Evolutionary conservation across 2,329 filamentous ascomycete species (phyloP).

Genomic region (Phaeosphaeria sp.): DNA sequence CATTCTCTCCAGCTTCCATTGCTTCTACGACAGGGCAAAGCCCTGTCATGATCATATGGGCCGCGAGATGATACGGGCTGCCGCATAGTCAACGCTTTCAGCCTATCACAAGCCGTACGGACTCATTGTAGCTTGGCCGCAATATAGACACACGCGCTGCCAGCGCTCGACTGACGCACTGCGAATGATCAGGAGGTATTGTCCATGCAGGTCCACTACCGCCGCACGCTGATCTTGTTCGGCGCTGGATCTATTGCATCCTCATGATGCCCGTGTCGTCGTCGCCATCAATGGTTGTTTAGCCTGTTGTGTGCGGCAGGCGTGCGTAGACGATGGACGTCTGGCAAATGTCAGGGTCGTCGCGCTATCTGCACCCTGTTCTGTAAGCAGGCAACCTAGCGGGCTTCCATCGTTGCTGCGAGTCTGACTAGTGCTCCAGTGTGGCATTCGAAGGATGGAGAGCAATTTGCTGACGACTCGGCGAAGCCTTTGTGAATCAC

Average conservation of each 20-base stretch:
- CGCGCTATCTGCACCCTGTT: conserved; percentile 36
- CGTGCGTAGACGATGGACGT: conserved; percentile 17
- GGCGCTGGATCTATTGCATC: conserved; percentile 21
- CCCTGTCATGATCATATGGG: conserved; percentile 27
- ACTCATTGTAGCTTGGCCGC: conserved; percentile 30
- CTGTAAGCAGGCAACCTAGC: conserved; percentile 30
- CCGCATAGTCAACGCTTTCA: conserved; percentile 24
- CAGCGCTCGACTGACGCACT: conserved; percentile 21
- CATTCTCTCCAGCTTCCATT: conserved; percentile 30
- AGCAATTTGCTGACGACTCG: conserved; percentile 31
- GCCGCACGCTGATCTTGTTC: conserved; percentile 26
- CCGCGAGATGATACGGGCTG: conserved; percentile 30
- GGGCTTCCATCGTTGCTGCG: neutral
- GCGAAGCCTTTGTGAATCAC: conserved; percentile 27
- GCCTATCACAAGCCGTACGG: conserved; percentile 27
- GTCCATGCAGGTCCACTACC: conserved; percentile 41
- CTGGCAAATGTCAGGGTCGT: conserved; percentile 1
- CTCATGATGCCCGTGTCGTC: conserved; percentile 19
- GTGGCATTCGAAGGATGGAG: conserved; percentile 28
- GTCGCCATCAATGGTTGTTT: conserved; percentile 23
- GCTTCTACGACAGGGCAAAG: conserved; percentile 27
- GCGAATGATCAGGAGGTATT: conserved; percentile 27
- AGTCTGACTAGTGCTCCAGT: conserved; percentile 15
- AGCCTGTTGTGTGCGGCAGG: conserved; percentile 37
- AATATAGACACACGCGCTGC: conserved; percentile 30